Base-by-base conservation (phyloP, 345 rosid species). In the Leavenworthia alabamica region DNA sequence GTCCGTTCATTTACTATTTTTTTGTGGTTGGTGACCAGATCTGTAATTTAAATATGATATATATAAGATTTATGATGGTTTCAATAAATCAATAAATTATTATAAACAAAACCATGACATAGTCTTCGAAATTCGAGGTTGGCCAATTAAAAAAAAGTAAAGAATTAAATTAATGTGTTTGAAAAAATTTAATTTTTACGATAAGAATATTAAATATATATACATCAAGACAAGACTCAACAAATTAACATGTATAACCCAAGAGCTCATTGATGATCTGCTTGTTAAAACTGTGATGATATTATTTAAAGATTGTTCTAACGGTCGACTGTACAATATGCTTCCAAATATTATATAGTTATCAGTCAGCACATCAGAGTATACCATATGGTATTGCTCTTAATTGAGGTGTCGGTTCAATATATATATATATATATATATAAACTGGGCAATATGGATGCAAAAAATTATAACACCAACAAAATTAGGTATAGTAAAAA, bases 11-110 rank as follows among this genome's bases (percentile, higher is more conserved):
- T 41, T 41, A 17, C 50, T 39, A 29, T 51, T 22, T 4, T 22
- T 4, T 3, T 32, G 70, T 65, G 55, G 55, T 65, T 54, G 70
- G 62, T 66, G 55, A 66, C 56, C 47, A 66, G 45, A 66, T 45
- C 70, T 44, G 15, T 44, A 50, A 40, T 41, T 37, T 24, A 7
- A 3, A 7, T 6, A 46, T 3, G 27, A 4, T 24, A 4, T 24
- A 2, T 24, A 4, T 24, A 24, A 2, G 12, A 11, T 39, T 11
- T 14, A 8, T 31, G 29, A 8, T 45, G 31, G 7, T 44, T 16
- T 49, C 28, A 8, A 36, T 8, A 32, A 19, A 16, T 51, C 3
- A 32, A 28, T 29, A 24, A 24, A 24, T 24, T 24, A 24, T 24
- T 8, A 22, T 2, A 10, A 13, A 33, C 13, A 23, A 23, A 5